phyloP scores from a whole-genome alignment of 2,329 filamentous ascomycete genomes.

The Colletotrichum sojae region DNA sequence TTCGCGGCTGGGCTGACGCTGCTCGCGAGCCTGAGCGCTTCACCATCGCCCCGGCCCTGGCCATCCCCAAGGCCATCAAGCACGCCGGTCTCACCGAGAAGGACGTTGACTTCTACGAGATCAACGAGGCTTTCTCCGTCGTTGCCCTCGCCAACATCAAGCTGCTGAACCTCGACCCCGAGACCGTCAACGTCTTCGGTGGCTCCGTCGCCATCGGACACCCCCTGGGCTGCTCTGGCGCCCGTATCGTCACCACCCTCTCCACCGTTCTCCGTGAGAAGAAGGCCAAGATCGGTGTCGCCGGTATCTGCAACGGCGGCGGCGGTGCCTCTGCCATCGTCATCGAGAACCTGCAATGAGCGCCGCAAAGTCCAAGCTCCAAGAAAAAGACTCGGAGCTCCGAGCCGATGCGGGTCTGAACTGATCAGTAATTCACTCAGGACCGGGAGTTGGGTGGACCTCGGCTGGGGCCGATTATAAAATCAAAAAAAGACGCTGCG shows the following conservation, averaged over 20 bases:
- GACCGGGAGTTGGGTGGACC: conserved; percentile 10
- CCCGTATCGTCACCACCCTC: conserved; percentile 92
- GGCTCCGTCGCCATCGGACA: conserved; percentile 97
- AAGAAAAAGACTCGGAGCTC: conserved; percentile 21
- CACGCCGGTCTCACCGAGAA: conserved; percentile 87
- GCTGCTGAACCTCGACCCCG: conserved; percentile 81
- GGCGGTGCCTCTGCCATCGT: conserved; percentile 95
- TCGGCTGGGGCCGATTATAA: not conserved
- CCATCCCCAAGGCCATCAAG: conserved; percentile 97
- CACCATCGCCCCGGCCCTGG: conserved; percentile 92
- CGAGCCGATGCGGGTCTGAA: conserved; percentile 22
- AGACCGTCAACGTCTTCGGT: conserved; percentile 95
- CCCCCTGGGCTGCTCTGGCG: conserved; percentile 93
- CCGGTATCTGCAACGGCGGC: conserved; percentile 97
- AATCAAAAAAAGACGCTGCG: conserved; percentile 10
- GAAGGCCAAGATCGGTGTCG: conserved; percentile 93
- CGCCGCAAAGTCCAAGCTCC: conserved; percentile 8
- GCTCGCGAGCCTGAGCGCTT: conserved; percentile 94
- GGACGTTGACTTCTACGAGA: conserved; percentile 93
- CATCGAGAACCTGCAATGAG: conserved; percentile 79
- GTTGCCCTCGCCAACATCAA: conserved; percentile 98
- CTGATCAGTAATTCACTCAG: conserved; percentile 18
- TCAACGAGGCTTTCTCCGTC: conserved; percentile 99
- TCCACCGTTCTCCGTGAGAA: conserved; percentile 91
- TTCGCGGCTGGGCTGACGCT: conserved; percentile 96